phyloP scores from a whole-genome alignment of 2,329 filamentous ascomycete species.

The Aspergillus sclerotialis region DNA sequence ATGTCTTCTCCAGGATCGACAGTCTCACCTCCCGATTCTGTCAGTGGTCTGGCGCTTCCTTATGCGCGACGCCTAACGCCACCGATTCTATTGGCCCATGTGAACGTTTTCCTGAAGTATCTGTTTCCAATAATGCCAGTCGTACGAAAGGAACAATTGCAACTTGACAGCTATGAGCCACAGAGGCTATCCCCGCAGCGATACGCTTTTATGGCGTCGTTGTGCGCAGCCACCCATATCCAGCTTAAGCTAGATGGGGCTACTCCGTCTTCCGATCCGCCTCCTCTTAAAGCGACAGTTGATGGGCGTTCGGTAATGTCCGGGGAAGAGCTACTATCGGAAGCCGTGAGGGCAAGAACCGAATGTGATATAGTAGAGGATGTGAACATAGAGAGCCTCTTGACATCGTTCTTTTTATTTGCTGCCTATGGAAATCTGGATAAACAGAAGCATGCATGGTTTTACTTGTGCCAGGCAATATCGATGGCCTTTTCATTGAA shows the following conservation, averaged over 20 bases:
- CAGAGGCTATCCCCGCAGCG: constrained; percentile 40
- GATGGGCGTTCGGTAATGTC: constrained; percentile 54
- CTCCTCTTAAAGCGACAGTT: constrained; percentile 41
- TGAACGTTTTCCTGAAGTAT: constrained; percentile 37
- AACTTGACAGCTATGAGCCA: constrained; percentile 42
- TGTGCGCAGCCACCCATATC: constrained; percentile 40
- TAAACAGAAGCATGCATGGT: constrained; percentile 71
- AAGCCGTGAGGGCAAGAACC: constrained; percentile 44
- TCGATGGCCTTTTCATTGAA: constrained; percentile 50
- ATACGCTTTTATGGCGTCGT: constrained; percentile 35
- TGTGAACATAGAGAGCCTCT: constrained; percentile 36
- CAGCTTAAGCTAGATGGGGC: constrained; percentile 35
- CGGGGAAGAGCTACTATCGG: constrained; percentile 60
- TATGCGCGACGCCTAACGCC: constrained; percentile 22
- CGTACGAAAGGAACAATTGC: constrained; percentile 27
- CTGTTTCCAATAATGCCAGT: constrained; percentile 40
- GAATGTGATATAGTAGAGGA: constrained; percentile 35
- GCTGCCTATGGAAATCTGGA: constrained; percentile 65
- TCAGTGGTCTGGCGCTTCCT: constrained; percentile 10
- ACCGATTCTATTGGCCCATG: constrained; percentile 29
- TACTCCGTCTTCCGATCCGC: constrained; percentile 14
- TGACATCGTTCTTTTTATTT: constrained; percentile 75
- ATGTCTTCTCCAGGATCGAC: constrained; percentile 30
- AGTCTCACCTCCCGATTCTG: constrained; percentile 22
- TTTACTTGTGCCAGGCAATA: constrained; percentile 67